Conservation (phyloP, 2,329 filamentous ascomycete genomes). For the Fusarium caatingaense region DNA sequence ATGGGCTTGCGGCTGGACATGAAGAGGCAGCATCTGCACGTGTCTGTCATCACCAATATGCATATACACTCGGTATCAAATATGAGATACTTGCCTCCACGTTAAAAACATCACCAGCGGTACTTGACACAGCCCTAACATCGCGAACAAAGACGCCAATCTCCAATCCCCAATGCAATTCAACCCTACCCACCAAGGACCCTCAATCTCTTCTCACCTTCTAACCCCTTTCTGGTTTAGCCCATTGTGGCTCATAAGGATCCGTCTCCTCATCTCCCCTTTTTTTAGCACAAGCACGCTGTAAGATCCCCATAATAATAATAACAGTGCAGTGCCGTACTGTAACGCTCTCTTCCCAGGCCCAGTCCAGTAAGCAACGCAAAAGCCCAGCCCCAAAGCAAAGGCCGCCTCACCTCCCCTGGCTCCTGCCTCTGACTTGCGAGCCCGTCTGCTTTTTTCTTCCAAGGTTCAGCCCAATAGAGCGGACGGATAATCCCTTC, state of each 20-base stretch:
- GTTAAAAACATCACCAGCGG: not conserved
- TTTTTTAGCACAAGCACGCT: conserved; percentile 32
- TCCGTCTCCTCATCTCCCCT: conserved; percentile 28
- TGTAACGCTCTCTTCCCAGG: not conserved
- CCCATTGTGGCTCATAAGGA: conserved; percentile 26
- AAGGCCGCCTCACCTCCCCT: conserved; percentile 37
- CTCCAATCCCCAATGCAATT: conserved; percentile 5
- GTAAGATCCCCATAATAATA: conserved; percentile 30
- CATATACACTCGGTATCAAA: not conserved
- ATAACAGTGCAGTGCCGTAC: conserved; percentile 13
- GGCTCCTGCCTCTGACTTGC: conserved; percentile 26
- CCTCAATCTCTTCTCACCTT: conserved; percentile 24
- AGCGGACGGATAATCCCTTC: conserved; percentile 39
- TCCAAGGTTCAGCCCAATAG: conserved; percentile 35
- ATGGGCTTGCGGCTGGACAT: not conserved
- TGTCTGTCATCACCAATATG: not conserved
- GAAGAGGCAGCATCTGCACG: not conserved
- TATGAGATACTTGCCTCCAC: not conserved
- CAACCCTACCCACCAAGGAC: conserved; percentile 14
- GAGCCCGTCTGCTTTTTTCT: conserved; percentile 10
- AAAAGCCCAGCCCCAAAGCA: conserved; percentile 36
- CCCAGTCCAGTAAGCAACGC: conserved; percentile 22
- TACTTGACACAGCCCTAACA: conserved; percentile 14
- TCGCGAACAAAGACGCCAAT: conserved; percentile 6
- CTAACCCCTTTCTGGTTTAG: conserved; percentile 21